Evolutionary conservation across 2,329 filamentous ascomycete genomes (phyloP), one percentile per base, ranked within the genome.

Genomic region (Rugonectria rugulosa): DNA sequence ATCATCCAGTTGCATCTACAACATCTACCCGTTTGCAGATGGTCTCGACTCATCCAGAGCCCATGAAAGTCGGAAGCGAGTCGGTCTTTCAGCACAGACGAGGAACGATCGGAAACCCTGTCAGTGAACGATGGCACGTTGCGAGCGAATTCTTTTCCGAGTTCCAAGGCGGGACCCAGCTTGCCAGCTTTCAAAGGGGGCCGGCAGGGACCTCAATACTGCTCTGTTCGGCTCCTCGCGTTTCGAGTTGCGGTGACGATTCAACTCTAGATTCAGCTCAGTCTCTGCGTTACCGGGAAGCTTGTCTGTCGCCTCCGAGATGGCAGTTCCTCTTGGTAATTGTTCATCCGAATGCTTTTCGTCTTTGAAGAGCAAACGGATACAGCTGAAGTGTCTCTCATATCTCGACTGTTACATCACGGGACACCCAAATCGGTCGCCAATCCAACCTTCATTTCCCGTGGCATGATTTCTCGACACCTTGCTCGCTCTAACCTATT

Each of bases 211-310:
- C 53, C 17, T 23, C 53, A 51, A 43, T 41, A 41, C 37, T 59
- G 50, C 63, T 55, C 56, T 56, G 62, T 59, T 45, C 55, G 27
- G 54, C 53, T 41, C 56, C 44, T 56, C 29, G 36, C 43, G 65
- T 68, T 68, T 68, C 62, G 63, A 62, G 51, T 68, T 68, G 49
- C 63, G 65, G 65, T 60, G 60, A 43, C 44, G 20, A 37, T 46
- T 55, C 45, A 37, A 12, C 26, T 55, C 45, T 40, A 34, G 45
- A 24, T 17, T 48, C 26, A 37, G 23, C 4, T 15, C 21, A 15
- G 21, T 40, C 38, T 31, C 21, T 37, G 38, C 52, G 26, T 29
- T 7, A n/a, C n/a, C 43, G 29, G 20, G n/a, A n/a, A 24, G n/a
- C 29, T 42, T 14, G 12, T 6, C 15, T 17, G 23, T 23, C 32